Evolutionary conservation across 1,284 basidiomycete species (phyloP), one percentile per base, ranked within the genome.

Genomic region (Moniliella sp.): DNA sequence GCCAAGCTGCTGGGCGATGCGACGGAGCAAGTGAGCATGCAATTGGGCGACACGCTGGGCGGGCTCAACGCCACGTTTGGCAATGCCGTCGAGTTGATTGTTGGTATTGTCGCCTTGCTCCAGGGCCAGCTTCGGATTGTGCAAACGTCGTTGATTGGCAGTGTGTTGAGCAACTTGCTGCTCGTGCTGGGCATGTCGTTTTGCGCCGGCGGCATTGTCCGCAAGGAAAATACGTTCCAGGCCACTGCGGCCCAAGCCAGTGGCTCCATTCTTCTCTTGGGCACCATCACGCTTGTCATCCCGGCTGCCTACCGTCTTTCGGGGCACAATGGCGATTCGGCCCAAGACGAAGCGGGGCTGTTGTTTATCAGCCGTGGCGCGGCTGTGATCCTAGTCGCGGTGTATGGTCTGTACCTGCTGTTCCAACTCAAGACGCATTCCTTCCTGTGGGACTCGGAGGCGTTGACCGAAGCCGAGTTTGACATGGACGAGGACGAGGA

Each of bases 261-360:
- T 9, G 52, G 43, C 25, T 49, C 46, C n/a, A 56, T 88, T 37
- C 78, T 86, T 77, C 83, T 78, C 3, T 65, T 88, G 19, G 70
- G 81, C 4, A 79, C 78, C 59, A 81, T 86, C 59, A 83, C 81
- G 16, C 69, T 91, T 25, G 76, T 84, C 40, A 76, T 91, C 36
- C 82, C 82, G n/a, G 82, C 82, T 18, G 82, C 82, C 1, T 86
- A 81, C 52, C 69, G 74, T 51, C 40, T 39, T 32, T 43, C 43
- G 15, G 25, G 41, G 18, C 43, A 36, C 14, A 27, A 32, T 4
- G 15, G 44, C 43, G 48, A 57, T 25, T 51, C 62, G 30, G 43
- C 61, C 1, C 38, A 43, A 13, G 30, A 19, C 13, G 19, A 32
- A 1, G 27, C 36, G 13, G 56, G 54, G 8, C 26, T 59, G 17